These are phyloP conservation scores for Drechmeria coniospora DNA, from an alignment of 2,329 filamentous ascomycete species.

Conservation along the genomic window DNA sequence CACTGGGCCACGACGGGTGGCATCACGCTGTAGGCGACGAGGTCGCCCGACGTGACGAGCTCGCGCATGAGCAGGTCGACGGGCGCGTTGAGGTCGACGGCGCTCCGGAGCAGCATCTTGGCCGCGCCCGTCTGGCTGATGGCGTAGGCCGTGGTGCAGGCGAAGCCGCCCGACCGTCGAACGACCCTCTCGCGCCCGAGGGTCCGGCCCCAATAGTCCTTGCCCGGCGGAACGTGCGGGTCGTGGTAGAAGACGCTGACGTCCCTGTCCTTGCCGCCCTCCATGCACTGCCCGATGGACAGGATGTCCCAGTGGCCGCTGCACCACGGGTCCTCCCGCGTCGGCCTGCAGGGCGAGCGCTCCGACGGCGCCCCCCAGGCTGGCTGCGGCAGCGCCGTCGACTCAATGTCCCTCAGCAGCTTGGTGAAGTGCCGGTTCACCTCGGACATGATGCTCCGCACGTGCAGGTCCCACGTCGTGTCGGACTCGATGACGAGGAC, in stretches of 20 bases:
- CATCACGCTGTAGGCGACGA: slow-evolving; percentile 10
- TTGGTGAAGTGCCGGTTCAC: slow-evolving; percentile 5
- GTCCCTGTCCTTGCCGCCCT: not conserved
- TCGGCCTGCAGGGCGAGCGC: not conserved
- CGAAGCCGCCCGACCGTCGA: slow-evolving; percentile 8
- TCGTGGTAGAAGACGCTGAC: slow-evolving; percentile 7
- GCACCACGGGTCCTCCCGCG: not conserved
- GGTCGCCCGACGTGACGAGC: slow-evolving; percentile 8
- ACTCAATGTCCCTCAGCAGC: not conserved
- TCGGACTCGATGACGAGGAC: slow-evolving; percentile 14
- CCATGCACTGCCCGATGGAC: not conserved
- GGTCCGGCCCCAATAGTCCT: slow-evolving; percentile 6
- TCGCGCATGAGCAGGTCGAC: slow-evolving; percentile 11
- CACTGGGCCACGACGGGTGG: slow-evolving; percentile 13
- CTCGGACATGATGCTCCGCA: slow-evolving; percentile 9
- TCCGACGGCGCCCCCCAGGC: not conserved
- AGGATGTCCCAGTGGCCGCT: not conserved
- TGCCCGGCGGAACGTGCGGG: slow-evolving; percentile 4
- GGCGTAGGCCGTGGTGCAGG: slow-evolving; percentile 13
- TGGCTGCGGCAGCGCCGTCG: not conserved
- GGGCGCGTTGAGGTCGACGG: slow-evolving; percentile 12
- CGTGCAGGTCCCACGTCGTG: slow-evolving; percentile 12
- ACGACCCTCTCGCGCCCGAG: slow-evolving; percentile 10
- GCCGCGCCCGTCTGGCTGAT: slow-evolving; percentile 12
- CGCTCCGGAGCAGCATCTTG: too few relatives aligned